These are phyloP conservation scores for Cercospora canescens DNA, from an alignment of 2,329 filamentous ascomycete species.

Conservation along the genomic window DNA sequence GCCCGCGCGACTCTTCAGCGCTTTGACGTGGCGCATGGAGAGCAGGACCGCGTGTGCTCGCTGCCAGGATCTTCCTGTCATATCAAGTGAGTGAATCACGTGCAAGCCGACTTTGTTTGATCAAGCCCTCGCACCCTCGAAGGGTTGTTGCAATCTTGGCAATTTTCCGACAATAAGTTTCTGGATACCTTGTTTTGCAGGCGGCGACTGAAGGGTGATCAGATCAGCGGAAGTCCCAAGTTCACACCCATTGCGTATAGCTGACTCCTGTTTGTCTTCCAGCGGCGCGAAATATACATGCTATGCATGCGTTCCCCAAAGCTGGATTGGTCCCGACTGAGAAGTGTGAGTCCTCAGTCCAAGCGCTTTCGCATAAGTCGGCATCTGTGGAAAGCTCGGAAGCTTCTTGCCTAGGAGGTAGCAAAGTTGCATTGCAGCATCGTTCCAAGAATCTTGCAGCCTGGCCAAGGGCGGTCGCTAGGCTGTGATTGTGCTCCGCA, in stretches of 20 bases:
- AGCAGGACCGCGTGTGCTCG: background rate
- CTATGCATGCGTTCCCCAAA: background rate
- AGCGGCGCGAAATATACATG: background rate
- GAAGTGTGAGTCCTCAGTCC: background rate
- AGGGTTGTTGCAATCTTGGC: background rate
- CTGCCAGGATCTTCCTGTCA: constrained; percentile 5
- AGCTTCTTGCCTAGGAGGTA: no score
- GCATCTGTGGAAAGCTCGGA: no score
- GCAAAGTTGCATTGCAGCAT: no score
- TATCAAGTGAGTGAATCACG: background rate
- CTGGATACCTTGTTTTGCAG: background rate
- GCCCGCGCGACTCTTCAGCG: background rate
- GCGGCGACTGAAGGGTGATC: background rate
- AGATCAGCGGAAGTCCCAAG: background rate
- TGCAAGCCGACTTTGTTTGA: background rate
- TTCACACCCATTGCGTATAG: background rate
- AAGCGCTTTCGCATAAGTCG: no score
- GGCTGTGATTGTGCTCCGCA: no score
- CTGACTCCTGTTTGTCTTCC: background rate
- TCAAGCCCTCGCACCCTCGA: background rate
- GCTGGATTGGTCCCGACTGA: background rate
- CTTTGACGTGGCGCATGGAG: background rate
- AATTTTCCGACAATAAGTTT: background rate
- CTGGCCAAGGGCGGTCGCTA: no score
- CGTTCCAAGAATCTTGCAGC: no score